A percentile compares a stretch with the other conserved stretches of the same genome.
These are phyloP conservation scores for Kwoniella newhampshirensis DNA, from an alignment of 768 basidiomycete species.

Conservation along the genomic window DNA sequence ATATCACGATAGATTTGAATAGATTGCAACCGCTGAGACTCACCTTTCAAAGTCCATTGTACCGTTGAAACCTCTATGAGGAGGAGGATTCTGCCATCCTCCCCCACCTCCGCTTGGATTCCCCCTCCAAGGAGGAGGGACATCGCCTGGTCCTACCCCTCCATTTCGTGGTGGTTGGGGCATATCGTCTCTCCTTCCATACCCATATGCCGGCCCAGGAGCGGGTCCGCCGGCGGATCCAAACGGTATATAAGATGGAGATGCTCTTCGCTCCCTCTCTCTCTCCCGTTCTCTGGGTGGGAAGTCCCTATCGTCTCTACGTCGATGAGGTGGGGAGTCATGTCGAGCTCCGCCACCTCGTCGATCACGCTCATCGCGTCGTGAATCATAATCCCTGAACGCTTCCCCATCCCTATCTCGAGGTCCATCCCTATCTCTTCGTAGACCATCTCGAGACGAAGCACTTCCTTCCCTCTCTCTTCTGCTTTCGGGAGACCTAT, in stretches of 20 bases:
- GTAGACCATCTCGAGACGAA: conserved; percentile 4
- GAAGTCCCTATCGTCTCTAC: conserved; percentile 11
- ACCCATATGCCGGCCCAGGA: conserved; percentile 18
- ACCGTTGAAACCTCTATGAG: conserved; percentile 17
- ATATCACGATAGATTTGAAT: too few species aligned
- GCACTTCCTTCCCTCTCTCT: conserved; percentile 9
- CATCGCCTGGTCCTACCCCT: conserved; percentile 14
- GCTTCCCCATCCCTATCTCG: conserved; percentile 14
- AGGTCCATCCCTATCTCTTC: conserved; percentile 2
- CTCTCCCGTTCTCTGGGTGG: conserved; percentile 9
- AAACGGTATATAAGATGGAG: conserved; percentile 22
- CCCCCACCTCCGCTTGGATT: conserved; percentile 12
- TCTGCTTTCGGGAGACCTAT: conserved; percentile 4
- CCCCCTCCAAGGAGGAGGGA: neutral
- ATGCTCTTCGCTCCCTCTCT: conserved; percentile 20
- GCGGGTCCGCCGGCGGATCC: conserved; percentile 2
- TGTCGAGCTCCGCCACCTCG: neutral
- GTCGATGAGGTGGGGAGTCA: conserved; percentile 12
- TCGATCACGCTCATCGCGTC: conserved; percentile 11
- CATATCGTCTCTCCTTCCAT: conserved; percentile 21
- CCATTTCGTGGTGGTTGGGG: conserved; percentile 17
- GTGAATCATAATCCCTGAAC: conserved; percentile 15
- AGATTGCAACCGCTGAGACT: conserved; percentile 9
- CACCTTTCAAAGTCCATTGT: conserved; percentile 35
- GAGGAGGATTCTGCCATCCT: conserved; percentile 22